These are phyloP conservation scores for Posidonia australis DNA, from an alignment of 106 monocot genomes.

Conservation along the genomic window DNA sequence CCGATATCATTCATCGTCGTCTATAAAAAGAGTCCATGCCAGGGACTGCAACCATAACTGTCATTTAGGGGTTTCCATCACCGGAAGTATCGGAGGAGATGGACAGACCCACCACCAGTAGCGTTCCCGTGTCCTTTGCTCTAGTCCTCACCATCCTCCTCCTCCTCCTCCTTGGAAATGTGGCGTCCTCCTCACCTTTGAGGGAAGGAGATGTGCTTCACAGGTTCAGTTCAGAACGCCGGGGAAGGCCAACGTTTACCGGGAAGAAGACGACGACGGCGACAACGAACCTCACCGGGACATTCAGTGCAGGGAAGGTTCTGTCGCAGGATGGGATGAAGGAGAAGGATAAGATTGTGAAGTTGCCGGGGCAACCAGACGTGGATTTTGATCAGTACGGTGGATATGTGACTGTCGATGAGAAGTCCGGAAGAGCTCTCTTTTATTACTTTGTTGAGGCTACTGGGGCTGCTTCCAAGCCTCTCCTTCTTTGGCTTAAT, in stretches of 20 bases:
- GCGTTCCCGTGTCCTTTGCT: too few species aligned
- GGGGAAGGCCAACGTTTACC: not conserved
- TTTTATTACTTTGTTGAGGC: constrained; percentile 48
- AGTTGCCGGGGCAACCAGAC: constrained; percentile 34
- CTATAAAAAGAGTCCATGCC: too few species aligned
- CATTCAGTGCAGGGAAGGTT: not conserved
- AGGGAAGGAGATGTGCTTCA: constrained; percentile 1
- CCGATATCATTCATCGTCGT: too few species aligned
- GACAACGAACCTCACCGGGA: not conserved
- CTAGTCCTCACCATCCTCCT: not conserved
- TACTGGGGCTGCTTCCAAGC: constrained; percentile 6
- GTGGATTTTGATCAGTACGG: constrained; percentile 20
- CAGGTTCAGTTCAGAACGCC: not conserved
- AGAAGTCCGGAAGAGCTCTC: constrained; percentile 19
- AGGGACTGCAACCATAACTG: too few species aligned
- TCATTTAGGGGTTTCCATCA: too few species aligned
- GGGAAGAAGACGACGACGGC: not conserved
- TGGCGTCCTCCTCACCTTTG: not conserved
- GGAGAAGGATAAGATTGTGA: constrained; percentile 27
- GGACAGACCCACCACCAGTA: too few species aligned
- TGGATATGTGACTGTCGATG: constrained; percentile 38
- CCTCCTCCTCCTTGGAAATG: not conserved
- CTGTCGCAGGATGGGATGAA: not conserved
- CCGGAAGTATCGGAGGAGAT: too few species aligned
- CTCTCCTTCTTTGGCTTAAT: constrained; percentile 45